Evolutionary conservation across 1,139 yeast species (phyloP).

Genomic region (Suhomyces choctaworum): DNA sequence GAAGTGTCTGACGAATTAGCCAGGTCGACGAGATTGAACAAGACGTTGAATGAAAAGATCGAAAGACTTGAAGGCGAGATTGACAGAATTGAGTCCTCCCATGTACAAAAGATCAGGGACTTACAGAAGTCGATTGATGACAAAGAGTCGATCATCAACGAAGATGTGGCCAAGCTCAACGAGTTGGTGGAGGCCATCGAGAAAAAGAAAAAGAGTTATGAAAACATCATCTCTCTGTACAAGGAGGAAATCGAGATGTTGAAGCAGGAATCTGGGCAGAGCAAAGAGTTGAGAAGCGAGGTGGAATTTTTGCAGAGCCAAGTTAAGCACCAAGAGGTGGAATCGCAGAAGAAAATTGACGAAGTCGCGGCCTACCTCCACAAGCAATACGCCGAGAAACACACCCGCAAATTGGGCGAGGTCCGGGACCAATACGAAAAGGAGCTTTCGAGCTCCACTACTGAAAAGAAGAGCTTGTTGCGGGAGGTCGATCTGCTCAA

Average conservation of each 20-base stretch:
- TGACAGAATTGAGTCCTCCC: slow-evolving; percentile 3
- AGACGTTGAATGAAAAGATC: slow-evolving; percentile 13
- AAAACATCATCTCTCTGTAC: slow-evolving; percentile 13
- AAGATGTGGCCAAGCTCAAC: slow-evolving; percentile 23
- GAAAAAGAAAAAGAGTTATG: slow-evolving; percentile 15
- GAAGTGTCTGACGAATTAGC: slow-evolving; percentile 11
- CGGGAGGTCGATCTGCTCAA: slow-evolving; percentile 20
- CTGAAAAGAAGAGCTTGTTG: slow-evolving; percentile 16
- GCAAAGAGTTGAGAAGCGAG: slow-evolving; percentile 13
- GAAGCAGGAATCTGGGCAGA: slow-evolving; percentile 12
- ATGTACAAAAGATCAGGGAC: slow-evolving; percentile 5
- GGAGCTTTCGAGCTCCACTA: slow-evolving; percentile 13
- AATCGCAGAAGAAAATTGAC: slow-evolving; percentile 23
- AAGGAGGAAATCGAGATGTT: slow-evolving; percentile 17
- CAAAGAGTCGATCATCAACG: slow-evolving; percentile 24
- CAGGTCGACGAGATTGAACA: slow-evolving; percentile 11
- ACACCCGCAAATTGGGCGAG: slow-evolving; percentile 19
- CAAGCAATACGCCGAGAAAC: slow-evolving; percentile 28
- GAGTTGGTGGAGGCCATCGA: slow-evolving; percentile 22
- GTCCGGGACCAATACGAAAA: slow-evolving; percentile 19
- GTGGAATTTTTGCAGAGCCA: slow-evolving; percentile 17
- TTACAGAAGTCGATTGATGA: slow-evolving; percentile 16
- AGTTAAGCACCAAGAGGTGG: slow-evolving; percentile 19
- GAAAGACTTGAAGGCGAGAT: slow-evolving; percentile 15
- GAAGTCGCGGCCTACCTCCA: slow-evolving; percentile 27